Conservation (phyloP, 805 yeast species). For the Pichia kluyveri region DNA sequence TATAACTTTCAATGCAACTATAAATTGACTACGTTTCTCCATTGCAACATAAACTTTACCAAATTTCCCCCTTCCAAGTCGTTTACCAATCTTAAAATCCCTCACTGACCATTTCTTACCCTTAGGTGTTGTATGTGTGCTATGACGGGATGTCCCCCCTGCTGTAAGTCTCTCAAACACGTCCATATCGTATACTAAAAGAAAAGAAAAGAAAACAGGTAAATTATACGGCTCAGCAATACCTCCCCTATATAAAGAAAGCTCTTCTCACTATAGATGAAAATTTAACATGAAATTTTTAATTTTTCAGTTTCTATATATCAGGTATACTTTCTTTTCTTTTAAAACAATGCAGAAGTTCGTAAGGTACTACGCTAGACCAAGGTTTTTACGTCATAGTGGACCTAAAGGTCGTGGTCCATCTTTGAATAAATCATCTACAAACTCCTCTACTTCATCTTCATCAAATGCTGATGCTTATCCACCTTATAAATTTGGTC, state of each 20-base stretch:
- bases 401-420: neutral
- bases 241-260: too few relatives aligned
- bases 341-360: neutral
- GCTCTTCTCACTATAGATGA: too few relatives aligned
- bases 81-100: constrained; percentile 82
- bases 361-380: neutral
- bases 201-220: too few relatives aligned
- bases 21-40: constrained; percentile 64
- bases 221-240: too few relatives aligned
- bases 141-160: neutral
- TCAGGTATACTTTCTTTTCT: too few relatives aligned
- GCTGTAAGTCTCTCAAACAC: constrained; percentile 9
- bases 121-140: neutral
- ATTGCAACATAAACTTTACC: constrained; percentile 88
- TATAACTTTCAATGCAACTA: constrained; percentile 91
- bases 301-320: too few relatives aligned
- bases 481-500: constrained; percentile 36
- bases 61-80: constrained; percentile 87
- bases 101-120: constrained; percentile 18
- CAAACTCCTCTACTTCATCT: neutral
- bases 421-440: neutral
- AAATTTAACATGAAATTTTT: too few relatives aligned
- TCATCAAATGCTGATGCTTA: constrained; percentile 7
- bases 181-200: neutral
- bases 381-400: neutral